A percentile compares a stretch with the other conserved stretches of the same genome.
Evolutionary conservation across 2,329 filamentous ascomycete species (phyloP).

Genomic region (Karstenula rhodostoma): DNA sequence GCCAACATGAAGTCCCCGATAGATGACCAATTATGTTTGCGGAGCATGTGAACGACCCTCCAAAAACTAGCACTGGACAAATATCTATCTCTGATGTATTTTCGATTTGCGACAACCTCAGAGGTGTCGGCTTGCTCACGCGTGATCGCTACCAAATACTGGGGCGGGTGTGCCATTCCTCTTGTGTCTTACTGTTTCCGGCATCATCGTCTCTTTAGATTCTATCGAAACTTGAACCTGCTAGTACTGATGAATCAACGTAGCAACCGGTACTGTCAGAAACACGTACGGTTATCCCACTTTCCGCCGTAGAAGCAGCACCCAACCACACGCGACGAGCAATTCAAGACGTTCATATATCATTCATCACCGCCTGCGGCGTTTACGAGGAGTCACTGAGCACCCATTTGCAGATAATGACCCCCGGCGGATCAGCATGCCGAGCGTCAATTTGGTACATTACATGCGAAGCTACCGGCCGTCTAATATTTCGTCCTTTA

Average conservation of each 20-base stretch:
- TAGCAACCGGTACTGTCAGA: conserved; percentile 15
- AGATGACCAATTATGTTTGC: neutral
- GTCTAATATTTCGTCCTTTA: neutral
- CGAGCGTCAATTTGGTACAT: neutral
- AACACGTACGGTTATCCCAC: conserved; percentile 13
- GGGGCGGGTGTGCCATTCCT: conserved; percentile 21
- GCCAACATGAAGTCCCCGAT: neutral
- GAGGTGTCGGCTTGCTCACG: conserved; percentile 11
- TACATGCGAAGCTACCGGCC: neutral
- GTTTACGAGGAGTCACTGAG: neutral
- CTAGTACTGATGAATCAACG: conserved; percentile 13
- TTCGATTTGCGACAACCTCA: neutral
- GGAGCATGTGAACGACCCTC: neutral
- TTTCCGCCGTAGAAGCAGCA: conserved; percentile 18
- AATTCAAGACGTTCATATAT: conserved; percentile 5
- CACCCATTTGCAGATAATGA: conserved; percentile 11
- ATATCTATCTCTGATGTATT: neutral
- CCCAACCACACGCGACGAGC: conserved; percentile 7
- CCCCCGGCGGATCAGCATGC: conserved; percentile 3
- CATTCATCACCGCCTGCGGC: neutral
- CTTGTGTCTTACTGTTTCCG: conserved; percentile 35
- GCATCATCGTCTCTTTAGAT: conserved; percentile 15
- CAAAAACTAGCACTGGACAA: neutral
- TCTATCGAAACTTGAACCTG: conserved; percentile 3
- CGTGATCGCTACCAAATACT: conserved; percentile 18